Conservation (phyloP, 1,284 basidiomycete species). For the Stereum hirsutum region DNA sequence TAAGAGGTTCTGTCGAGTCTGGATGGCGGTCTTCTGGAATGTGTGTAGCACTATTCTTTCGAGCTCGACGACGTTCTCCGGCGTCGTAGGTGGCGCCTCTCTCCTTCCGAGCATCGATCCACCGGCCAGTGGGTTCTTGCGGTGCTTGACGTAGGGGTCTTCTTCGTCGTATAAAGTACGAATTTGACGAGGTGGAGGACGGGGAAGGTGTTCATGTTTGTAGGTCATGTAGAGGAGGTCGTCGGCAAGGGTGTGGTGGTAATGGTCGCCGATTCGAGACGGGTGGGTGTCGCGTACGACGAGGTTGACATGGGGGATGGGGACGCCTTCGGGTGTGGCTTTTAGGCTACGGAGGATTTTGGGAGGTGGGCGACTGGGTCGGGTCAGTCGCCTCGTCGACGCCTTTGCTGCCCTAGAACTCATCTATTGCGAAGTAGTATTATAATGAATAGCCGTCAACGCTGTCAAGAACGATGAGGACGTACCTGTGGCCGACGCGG, state of each 20-base stretch:
- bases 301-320: constrained; percentile 56
- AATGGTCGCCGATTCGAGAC: constrained; percentile 80
- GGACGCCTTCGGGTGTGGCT: constrained; percentile 43
- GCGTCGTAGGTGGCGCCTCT: constrained; percentile 51
- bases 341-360: constrained; percentile 34
- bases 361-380: constrained; percentile 14
- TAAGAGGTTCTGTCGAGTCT: constrained; percentile 72
- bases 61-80: constrained; percentile 65
- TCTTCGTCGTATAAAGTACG: constrained; percentile 67
- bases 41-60: constrained; percentile 83
- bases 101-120: constrained; percentile 60
- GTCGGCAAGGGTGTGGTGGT: constrained; percentile 74
- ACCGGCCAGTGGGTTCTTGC: constrained; percentile 67
- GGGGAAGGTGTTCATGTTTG: constrained; percentile 55
- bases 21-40: constrained; percentile 75
- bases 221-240: constrained; percentile 96
- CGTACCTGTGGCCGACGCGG: too few species aligned
- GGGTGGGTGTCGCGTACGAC: constrained; percentile 64
- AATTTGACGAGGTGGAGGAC: constrained; percentile 44
- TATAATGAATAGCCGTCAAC: too few species aligned
- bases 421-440: too few species aligned
- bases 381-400: too few species aligned
- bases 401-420: too few species aligned
- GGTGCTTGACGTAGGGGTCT: constrained; percentile 73
- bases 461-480: too few species aligned